These are phyloP conservation scores for Ophiostoma perfectum DNA, from an alignment of 2,329 filamentous ascomycete genomes.

Conservation along the genomic window DNA sequence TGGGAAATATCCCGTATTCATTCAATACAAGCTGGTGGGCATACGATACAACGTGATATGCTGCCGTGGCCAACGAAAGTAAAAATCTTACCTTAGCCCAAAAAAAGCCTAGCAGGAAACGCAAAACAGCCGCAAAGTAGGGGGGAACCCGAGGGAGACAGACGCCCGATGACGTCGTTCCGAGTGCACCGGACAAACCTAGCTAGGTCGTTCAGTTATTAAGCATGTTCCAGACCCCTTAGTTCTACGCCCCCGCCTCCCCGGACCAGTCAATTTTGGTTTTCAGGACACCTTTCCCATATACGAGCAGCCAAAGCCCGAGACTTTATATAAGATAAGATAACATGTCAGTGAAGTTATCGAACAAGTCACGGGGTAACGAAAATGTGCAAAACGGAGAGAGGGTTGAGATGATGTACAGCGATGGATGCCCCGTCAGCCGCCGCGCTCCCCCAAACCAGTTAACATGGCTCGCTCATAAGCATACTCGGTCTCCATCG, in stretches of 20 bases:
- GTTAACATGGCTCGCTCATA: neutral
- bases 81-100: too few relatives aligned
- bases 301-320: neutral
- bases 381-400: conserved; percentile 3
- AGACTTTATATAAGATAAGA: neutral
- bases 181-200: neutral
- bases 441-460: neutral
- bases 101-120: neutral
- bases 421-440: neutral
- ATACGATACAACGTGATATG: neutral
- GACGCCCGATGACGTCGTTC: conserved; percentile 23
- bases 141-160: neutral
- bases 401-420: neutral
- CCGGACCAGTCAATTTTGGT: neutral
- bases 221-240: conserved; percentile 7
- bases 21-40: too few relatives aligned
- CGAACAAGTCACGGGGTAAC: neutral
- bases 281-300: conserved; percentile 15
- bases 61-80: too few relatives aligned
- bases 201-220: neutral
- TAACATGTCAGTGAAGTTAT: neutral
- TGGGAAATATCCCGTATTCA: too few relatives aligned
- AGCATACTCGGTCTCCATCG: too few relatives aligned
- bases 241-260: neutral
- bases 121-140: neutral